Evolutionary conservation across 805 yeast species (phyloP).

Genomic region (Priceomyces castillae): DNA sequence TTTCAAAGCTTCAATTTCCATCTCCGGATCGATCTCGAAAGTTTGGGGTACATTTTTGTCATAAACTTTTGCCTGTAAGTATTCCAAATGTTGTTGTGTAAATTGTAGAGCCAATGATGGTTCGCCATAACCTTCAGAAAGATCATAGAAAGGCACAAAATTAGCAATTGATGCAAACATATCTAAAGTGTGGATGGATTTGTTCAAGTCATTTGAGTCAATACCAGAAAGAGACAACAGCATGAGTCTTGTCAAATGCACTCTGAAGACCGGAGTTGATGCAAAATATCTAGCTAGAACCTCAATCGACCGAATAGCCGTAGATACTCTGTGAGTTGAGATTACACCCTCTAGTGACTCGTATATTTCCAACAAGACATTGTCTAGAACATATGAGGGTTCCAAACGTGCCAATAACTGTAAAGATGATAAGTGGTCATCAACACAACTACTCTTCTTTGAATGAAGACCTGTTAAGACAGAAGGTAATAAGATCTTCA

Average conservation of each 20-base stretch:
- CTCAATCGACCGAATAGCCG: conserved; percentile 67
- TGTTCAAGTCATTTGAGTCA: conserved; percentile 79
- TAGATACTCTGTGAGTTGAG: conserved; percentile 75
- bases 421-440: conserved; percentile 57
- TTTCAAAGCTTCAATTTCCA: conserved; percentile 55
- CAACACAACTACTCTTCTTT: conserved; percentile 55
- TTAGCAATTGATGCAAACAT: conserved; percentile 68
- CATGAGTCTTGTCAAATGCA: conserved; percentile 75
- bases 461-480: conserved; percentile 75
- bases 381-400: conserved; percentile 53
- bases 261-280: conserved; percentile 57
- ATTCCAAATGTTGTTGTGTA: conserved; percentile 61
- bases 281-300: conserved; percentile 68
- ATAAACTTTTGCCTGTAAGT: conserved; percentile 45
- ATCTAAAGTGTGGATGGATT: conserved; percentile 67
- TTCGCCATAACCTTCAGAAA: conserved; percentile 46
- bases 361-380: conserved; percentile 68
- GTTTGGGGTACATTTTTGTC: conserved; percentile 16
- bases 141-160: conserved; percentile 67
- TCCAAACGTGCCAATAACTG: conserved; percentile 62
- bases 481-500: conserved; percentile 51
- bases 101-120: conserved; percentile 46
- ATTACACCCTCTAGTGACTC: conserved; percentile 66
- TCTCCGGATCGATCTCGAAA: conserved; percentile 41
- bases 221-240: conserved; percentile 74